These are phyloP conservation scores for Rosellinia necatrix DNA, from an alignment of 2,329 filamentous ascomycete genomes.

Conservation along the genomic window DNA sequence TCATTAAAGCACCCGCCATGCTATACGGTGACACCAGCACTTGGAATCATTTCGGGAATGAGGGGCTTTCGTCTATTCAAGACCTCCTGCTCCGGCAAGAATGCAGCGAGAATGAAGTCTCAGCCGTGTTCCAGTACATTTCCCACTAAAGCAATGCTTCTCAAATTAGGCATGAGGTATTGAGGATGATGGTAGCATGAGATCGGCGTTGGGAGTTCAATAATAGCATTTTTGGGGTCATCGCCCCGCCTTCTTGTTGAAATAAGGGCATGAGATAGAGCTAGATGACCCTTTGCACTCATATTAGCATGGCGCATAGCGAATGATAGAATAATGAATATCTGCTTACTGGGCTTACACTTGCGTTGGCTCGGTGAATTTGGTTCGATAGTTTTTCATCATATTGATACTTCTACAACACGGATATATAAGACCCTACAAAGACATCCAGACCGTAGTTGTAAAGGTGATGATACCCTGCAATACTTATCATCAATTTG, in stretches of 20 bases:
- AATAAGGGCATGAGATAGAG: not conserved
- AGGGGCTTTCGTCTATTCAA: conserved; percentile 79
- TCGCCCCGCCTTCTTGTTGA: conserved; percentile 12
- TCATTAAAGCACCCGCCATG: conserved; percentile 90
- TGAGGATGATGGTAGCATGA: not conserved
- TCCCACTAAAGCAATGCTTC: conserved; percentile 64
- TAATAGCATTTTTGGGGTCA: not conserved
- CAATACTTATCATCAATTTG: too few relatives aligned
- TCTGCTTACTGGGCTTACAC: not conserved
- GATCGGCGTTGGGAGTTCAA: not conserved
- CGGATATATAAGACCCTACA: too few relatives aligned
- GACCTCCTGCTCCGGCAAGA: conserved; percentile 91
- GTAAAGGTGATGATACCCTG: too few relatives aligned
- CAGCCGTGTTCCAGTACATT: conserved; percentile 97
- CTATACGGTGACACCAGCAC: conserved; percentile 97
- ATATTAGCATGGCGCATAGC: not conserved
- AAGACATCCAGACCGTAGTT: too few relatives aligned
- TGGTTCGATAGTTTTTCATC: too few relatives aligned
- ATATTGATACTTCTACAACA: too few relatives aligned
- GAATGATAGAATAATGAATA: not conserved
- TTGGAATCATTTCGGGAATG: conserved; percentile 98
- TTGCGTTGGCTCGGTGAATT: too few relatives aligned
- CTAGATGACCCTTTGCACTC: not conserved
- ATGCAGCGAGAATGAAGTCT: conserved; percentile 76
- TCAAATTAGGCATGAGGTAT: not conserved